Percentiles rank a stretch among this genome's conserved stretches.
Conservation (phyloP, 2,329 filamentous ascomycete genomes). For the Fusarium buxicola region DNA sequence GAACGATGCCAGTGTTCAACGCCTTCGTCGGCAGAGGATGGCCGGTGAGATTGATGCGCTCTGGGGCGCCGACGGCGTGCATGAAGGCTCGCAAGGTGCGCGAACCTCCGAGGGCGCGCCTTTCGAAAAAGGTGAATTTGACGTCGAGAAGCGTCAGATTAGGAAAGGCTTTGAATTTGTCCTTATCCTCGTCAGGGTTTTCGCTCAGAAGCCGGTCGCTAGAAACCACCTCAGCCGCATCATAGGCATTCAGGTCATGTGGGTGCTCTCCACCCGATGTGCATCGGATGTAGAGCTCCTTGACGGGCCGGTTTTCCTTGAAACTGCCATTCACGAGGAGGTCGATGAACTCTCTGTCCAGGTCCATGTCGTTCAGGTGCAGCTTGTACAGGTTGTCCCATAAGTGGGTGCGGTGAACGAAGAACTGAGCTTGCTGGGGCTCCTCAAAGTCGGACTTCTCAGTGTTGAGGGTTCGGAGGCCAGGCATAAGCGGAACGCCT, state of each 20-base stretch:
- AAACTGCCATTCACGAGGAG: constrained; percentile 18
- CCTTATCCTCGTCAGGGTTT: constrained; percentile 17
- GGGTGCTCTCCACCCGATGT: constrained; percentile 10
- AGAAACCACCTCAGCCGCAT: not conserved
- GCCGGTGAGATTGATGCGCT: constrained; percentile 11
- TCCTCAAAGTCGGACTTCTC: constrained; percentile 10
- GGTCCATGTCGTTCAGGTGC: constrained; percentile 19
- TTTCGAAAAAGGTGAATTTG: constrained; percentile 1
- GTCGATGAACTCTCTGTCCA: constrained; percentile 25
- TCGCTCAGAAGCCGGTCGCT: constrained; percentile 5
- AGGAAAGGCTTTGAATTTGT: constrained; percentile 26
- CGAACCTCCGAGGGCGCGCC: constrained; percentile 12
- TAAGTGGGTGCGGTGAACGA: constrained; percentile 18
- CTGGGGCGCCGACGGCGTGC: constrained; percentile 25
- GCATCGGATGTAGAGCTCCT: constrained; percentile 17
- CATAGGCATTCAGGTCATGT: constrained; percentile 1
- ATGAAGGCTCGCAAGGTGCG: constrained; percentile 18
- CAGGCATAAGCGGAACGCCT: constrained; percentile 21
- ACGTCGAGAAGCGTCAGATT: constrained; percentile 17
- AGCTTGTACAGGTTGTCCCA: constrained; percentile 26
- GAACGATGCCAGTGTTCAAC: constrained; percentile 8
- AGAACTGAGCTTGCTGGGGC: constrained; percentile 25
- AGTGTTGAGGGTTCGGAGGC: constrained; percentile 10
- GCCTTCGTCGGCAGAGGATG: constrained; percentile 6
- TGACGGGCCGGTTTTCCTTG: constrained; percentile 18